A percentile compares a stretch with the other conserved stretches of the same genome.
These are phyloP conservation scores for Arthrocladium fulminans DNA, from an alignment of 2,329 filamentous ascomycete species.

Conservation along the genomic window DNA sequence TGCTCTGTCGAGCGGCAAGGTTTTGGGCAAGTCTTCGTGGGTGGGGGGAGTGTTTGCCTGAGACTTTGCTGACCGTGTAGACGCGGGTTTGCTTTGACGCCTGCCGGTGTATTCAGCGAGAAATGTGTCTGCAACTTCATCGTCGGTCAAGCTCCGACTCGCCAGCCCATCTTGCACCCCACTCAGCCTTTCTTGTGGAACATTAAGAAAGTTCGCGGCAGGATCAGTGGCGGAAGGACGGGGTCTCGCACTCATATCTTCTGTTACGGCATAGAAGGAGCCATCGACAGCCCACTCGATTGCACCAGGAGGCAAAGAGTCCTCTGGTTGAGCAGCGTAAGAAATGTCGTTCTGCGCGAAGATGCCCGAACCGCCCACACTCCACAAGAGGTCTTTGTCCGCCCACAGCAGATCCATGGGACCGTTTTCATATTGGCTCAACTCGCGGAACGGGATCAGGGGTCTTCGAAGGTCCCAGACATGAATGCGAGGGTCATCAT, in stretches of 20 bases:
- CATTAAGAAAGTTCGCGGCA: constrained; percentile 33
- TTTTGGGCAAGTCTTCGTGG: constrained; percentile 36
- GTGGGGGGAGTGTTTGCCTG: constrained; percentile 46
- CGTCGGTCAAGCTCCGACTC: constrained; percentile 42
- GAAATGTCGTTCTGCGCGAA: constrained; percentile 57
- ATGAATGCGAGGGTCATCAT: constrained; percentile 52
- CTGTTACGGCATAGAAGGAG: constrained; percentile 46
- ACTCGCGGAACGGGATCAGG: constrained; percentile 53
- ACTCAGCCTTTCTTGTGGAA: constrained; percentile 34
- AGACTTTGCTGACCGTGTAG: constrained; percentile 44
- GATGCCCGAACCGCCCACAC: constrained; percentile 51
- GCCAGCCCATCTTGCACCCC: constrained; percentile 40
- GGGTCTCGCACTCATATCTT: constrained; percentile 41
- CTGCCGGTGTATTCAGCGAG: constrained; percentile 40
- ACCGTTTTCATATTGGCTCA: constrained; percentile 46
- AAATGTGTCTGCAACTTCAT: constrained; percentile 49
- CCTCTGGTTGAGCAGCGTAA: constrained; percentile 50
- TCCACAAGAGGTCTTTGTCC: constrained; percentile 57
- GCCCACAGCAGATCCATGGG: constrained; percentile 56
- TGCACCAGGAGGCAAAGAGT: constrained; percentile 48
- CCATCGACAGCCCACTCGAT: constrained; percentile 51
- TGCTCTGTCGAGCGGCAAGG: constrained; percentile 45
- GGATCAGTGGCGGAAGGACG: constrained; percentile 33
- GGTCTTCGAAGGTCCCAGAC: constrained; percentile 58
- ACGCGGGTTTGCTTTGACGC: constrained; percentile 38